Conservation (phyloP, 768 basidiomycete genomes). For the Hypholoma sublateritium region DNA sequence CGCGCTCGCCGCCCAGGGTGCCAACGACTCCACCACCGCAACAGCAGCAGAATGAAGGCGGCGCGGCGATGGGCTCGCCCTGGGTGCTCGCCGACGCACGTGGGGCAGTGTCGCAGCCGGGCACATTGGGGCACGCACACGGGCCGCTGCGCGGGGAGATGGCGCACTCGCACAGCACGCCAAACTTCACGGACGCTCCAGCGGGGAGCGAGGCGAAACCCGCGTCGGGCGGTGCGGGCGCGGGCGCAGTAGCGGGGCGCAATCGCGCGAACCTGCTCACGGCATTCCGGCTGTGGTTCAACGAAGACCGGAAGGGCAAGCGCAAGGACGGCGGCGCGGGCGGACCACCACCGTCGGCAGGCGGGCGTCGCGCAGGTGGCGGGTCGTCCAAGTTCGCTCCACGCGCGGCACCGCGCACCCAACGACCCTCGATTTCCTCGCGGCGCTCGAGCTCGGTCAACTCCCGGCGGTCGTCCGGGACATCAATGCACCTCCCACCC, state of each 20-base stretch:
- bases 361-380: constrained; percentile 10
- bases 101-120: constrained; percentile 34
- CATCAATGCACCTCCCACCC: constrained; percentile 44
- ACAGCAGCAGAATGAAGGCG: constrained; percentile 33
- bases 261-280: constrained; percentile 81
- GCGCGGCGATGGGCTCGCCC: constrained; percentile 57
- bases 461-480: constrained; percentile 66
- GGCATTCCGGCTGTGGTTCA: constrained; percentile 89
- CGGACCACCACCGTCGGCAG: constrained; percentile 1
- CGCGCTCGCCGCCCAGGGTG: constrained; percentile 68
- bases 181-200: constrained; percentile 32
- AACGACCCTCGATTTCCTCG: constrained; percentile 75
- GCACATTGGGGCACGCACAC: constrained; percentile 19
- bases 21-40: constrained; percentile 54
- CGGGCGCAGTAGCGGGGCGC: constrained; percentile 37
- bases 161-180: constrained; percentile 44
- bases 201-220: constrained; percentile 15
- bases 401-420: constrained; percentile 48
- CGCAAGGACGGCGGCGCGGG: constrained; percentile 50
- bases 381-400: constrained; percentile 15
- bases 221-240: constrained; percentile 1
- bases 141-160: constrained; percentile 50
- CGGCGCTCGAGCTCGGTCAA: constrained; percentile 90
- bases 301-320: constrained; percentile 89
- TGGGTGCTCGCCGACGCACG: constrained; percentile 64